Percentiles rank a stretch among this genome's conserved stretches.
phyloP scores from a whole-genome alignment of 176 grass and related monocot genomes.

The Phoenix dactylifera region DNA sequence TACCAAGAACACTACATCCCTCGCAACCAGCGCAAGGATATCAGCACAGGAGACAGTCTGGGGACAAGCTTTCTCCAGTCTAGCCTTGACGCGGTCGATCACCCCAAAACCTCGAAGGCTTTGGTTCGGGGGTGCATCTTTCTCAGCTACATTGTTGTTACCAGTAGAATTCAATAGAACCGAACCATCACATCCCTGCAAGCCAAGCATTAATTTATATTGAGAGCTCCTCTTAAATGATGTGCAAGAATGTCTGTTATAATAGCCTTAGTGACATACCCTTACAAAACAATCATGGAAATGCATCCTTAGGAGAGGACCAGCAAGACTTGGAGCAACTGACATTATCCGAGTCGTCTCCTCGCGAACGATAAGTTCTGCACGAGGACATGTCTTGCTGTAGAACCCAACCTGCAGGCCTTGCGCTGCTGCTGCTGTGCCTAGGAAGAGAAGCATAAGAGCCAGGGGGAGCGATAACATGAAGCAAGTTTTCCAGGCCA shows the following conservation, averaged over 20 bases:
- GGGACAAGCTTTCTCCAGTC: too few species aligned
- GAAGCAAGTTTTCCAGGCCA: neutral
- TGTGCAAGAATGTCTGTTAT: neutral
- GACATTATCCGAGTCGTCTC: constrained; percentile 44
- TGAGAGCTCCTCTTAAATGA: neutral
- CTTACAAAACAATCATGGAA: neutral
- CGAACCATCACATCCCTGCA: constrained; percentile 77
- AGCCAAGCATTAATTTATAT: neutral
- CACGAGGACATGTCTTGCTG: constrained; percentile 41
- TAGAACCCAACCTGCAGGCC: constrained; percentile 43
- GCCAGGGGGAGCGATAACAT: constrained; percentile 7
- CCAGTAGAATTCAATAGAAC: constrained; percentile 43
- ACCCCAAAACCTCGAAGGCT: too few species aligned
- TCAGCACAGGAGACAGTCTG: too few species aligned
- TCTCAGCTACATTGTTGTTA: constrained; percentile 42
- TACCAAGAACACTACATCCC: constrained; percentile 39
- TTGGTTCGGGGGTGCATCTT: neutral
- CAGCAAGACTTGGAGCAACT: constrained; percentile 64
- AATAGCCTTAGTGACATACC: neutral
- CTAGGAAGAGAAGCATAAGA: constrained; percentile 10
- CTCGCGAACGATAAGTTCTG: constrained; percentile 35
- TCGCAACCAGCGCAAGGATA: too few species aligned
- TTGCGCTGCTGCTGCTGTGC: constrained; percentile 10
- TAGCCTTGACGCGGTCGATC: too few species aligned
- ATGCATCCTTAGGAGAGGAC: constrained; percentile 39